Evolutionary conservation across 768 basidiomycete species (phyloP), one percentile per base, ranked within the genome.

Genomic region (Podaxis pistillaris): DNA sequence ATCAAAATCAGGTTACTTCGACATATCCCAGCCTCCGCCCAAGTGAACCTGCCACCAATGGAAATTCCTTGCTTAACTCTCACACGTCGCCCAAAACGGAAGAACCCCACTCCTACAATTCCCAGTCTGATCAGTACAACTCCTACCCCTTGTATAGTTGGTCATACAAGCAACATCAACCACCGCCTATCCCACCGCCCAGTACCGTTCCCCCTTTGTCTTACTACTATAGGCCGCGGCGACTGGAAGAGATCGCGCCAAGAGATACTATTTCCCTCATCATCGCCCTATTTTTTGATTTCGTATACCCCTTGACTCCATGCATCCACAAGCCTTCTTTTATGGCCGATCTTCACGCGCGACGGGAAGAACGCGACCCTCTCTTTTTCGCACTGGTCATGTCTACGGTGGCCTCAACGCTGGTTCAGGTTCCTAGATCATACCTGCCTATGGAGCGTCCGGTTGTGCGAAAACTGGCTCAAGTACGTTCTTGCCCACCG

Each of bases 271-370:
- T 95, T 53, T 84, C 86, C 44, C 85, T 91, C 63, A 90, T 96
- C 67, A 87, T 95, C 65, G 83, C 89, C 41, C 84, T 96, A 12
- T 97, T 94, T 78, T 96, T 96, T 71, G 94, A 96, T 73, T 96
- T 93, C 71, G 92, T 96, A 53, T 94, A 94, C 73, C 90, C 92
- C 8, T 81, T 96, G 36, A 96, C 92, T 8, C 94, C 94, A 4
- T 94, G 91, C 73, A 78, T 97, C 49, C 95, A 97, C 77, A 91
- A 90, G 70, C 93, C 93, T 28, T 91, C 90, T 1, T 95, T 95
- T 73, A 89, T 94, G 86, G 89, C 91, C n/a, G 94, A 94, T 75
- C 79, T 97, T 33, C 86, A 89, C 65, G 79, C 86, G 0, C 85
- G 84, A 47, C 76, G 92, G 62, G 94, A 96, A 75, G 93, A 95